Percentiles rank a stretch among this genome's conserved stretches.
These are phyloP conservation scores for Isoetes taiwanensis DNA, from an alignment of 75 land plant genomes.

Conservation along the genomic window DNA sequence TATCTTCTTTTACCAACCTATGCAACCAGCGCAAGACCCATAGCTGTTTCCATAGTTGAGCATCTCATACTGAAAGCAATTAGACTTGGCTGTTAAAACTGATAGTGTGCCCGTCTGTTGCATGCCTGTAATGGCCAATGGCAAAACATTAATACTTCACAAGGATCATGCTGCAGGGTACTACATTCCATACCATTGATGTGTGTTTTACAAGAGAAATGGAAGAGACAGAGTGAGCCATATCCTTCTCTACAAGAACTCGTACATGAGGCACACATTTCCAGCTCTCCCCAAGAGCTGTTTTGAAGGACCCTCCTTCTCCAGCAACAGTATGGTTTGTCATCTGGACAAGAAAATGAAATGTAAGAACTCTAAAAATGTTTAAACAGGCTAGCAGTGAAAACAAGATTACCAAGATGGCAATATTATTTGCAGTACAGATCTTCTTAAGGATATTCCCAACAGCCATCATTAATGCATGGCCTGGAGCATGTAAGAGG, in stretches of 20 bases:
- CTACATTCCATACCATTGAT: conserved; percentile 19
- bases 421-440: conserved; percentile 48
- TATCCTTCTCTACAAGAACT: conserved; percentile 39
- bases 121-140: conserved; percentile 9
- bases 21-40: too few species aligned
- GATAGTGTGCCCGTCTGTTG: conserved; percentile 12
- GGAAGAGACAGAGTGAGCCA: conserved; percentile 18
- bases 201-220: conserved; percentile 53
- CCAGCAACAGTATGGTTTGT: conserved; percentile 77
- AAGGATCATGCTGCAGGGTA: background rate
- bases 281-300: conserved; percentile 91
- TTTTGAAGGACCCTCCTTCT: conserved; percentile 51
- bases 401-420: conserved; percentile 43
- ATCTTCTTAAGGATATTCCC: conserved; percentile 55
- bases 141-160: background rate
- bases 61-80: too few species aligned
- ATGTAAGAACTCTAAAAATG: background rate
- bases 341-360: conserved; percentile 29
- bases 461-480: conserved; percentile 53
- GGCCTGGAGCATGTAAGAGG: conserved; percentile 62
- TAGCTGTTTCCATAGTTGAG: too few species aligned
- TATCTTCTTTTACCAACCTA: too few species aligned
- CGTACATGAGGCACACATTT: conserved; percentile 70
- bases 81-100: conserved; percentile 9
- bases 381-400: background rate